Percentiles rank a stretch among this genome's conserved stretches.
Conservation (phyloP, 2,329 filamentous ascomycete genomes). For the Phyllosticta citribraziliensis region DNA sequence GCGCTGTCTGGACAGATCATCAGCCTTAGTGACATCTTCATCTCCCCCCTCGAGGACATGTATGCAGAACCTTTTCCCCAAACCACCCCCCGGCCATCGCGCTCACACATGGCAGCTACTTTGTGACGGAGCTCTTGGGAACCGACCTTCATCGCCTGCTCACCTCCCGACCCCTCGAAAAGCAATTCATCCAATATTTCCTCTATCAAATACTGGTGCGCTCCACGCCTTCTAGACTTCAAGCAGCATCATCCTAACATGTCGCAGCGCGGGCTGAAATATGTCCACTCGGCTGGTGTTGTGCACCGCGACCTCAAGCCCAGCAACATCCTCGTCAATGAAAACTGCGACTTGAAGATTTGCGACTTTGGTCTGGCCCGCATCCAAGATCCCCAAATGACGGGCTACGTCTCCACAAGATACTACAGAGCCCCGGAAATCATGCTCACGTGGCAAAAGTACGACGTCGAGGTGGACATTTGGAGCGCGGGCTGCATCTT, state of each 20-base stretch:
- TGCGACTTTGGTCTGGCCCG: constrained; percentile 96
- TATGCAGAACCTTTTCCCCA: constrained; percentile 38
- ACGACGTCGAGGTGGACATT: constrained; percentile 97
- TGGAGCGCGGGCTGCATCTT: constrained; percentile 99
- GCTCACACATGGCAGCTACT: constrained; percentile 56
- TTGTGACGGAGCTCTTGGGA: constrained; percentile 93
- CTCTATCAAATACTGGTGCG: constrained; percentile 95
- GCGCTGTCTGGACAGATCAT: constrained; percentile 54
- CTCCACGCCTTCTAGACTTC: constrained; percentile 12
- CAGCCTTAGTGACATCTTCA: constrained; percentile 98
- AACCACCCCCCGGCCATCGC: not conserved
- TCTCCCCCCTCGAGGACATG: constrained; percentile 98
- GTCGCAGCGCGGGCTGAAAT: constrained; percentile 83
- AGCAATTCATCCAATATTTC: constrained; percentile 99
- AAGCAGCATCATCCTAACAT: constrained; percentile 16
- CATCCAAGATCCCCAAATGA: constrained; percentile 99
- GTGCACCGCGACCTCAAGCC: constrained; percentile 97
- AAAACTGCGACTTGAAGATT: constrained; percentile 99
- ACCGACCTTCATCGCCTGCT: constrained; percentile 93
- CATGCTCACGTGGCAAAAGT: constrained; percentile 99
- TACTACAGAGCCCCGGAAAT: constrained; percentile 99
- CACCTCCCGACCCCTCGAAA: constrained; percentile 91
- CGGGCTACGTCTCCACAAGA: constrained; percentile 94
- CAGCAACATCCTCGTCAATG: constrained; percentile 98
- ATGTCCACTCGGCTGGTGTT: constrained; percentile 95